Evolutionary conservation across 2,329 filamentous ascomycete species (phyloP).

Genomic region (Cadophora gregata): DNA sequence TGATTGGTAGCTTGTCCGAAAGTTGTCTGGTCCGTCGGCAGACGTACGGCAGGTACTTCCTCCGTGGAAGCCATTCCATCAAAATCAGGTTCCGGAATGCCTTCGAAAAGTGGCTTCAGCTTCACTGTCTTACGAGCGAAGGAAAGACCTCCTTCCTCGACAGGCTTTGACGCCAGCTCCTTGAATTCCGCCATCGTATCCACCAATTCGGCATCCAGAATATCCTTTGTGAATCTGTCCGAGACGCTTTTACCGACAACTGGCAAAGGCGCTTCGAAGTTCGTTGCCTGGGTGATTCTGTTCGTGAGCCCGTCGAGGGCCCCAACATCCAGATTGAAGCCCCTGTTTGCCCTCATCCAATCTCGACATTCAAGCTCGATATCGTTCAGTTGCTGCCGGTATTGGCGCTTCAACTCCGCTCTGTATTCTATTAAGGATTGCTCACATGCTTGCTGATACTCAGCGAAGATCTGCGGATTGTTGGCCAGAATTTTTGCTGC

Average conservation of each 20-base stretch:
- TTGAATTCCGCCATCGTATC: background rate
- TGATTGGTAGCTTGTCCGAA: background rate
- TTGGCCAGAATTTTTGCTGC: background rate
- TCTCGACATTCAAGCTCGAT: slow-evolving; percentile 18
- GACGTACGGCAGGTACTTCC: background rate
- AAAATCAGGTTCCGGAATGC: background rate
- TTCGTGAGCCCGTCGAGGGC: background rate
- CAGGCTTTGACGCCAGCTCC: background rate
- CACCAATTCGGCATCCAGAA: background rate
- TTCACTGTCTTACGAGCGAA: background rate
- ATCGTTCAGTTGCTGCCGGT: slow-evolving; percentile 11
- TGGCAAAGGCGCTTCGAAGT: background rate
- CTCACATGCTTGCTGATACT: slow-evolving; percentile 39
- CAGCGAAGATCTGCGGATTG: background rate
- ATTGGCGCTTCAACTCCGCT: slow-evolving; percentile 19
- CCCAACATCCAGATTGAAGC: background rate
- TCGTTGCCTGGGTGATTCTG: background rate
- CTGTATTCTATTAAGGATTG: background rate
- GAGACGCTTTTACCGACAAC: background rate
- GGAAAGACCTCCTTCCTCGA: slow-evolving; percentile 1
- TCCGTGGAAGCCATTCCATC: background rate
- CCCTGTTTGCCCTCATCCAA: background rate
- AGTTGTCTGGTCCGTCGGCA: background rate
- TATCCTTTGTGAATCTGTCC: background rate
- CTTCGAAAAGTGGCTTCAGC: slow-evolving; percentile 3